Base-by-base conservation (phyloP, 2,329 filamentous ascomycete genomes). In the Colletotrichum lindemuthianum region DNA sequence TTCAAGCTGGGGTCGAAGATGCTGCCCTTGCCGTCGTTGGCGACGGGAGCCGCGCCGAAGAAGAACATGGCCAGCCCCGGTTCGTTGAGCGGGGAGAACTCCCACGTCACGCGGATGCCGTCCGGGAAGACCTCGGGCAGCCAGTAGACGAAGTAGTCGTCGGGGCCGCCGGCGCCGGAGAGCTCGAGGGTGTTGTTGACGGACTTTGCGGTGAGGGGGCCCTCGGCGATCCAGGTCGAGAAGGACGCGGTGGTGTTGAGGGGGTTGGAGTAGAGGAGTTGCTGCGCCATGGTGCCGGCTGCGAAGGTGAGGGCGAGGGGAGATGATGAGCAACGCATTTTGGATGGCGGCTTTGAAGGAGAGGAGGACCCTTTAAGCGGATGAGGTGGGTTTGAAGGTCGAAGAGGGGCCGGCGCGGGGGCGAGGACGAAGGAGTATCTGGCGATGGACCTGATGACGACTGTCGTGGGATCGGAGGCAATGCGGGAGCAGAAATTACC, bases 61-160 rank as follows among this genome's bases (percentile, higher is more conserved):
- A 75, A 75, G 67, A 75, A 71, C 71, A 75, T 74, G 44, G 73
- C 73, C 8, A 75, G 69, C 4, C 73, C 73, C 3, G 73, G 73
- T 60, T 75, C 73, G 40, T 69, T 64, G 44, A 69, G 66, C 3
- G 73, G 71, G 8, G 70, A 70, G 61, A 75, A 75, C 6, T 75
- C 73, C 73, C 72, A 75, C 5, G 69, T 72, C 40, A 75, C 69
- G 50, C 73, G 72, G 52, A 75, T 73, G 34, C 68, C 68, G 52
- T 73, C 71, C 9, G 72, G 72, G 57, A 75, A 74, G 11, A 73
- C 65, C 58, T 75, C 71, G 8, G 73, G 73, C 12, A 72, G 66
- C 73, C 73, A 75, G 57, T 72, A 74, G 39, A 74, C 72, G 53
- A 75, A 75, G 67, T 75, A 71, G 41, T 74, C 72, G 57, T 66